Base-by-base conservation (phyloP, 2,329 filamentous ascomycete species). In the Exophiala calicioides region DNA sequence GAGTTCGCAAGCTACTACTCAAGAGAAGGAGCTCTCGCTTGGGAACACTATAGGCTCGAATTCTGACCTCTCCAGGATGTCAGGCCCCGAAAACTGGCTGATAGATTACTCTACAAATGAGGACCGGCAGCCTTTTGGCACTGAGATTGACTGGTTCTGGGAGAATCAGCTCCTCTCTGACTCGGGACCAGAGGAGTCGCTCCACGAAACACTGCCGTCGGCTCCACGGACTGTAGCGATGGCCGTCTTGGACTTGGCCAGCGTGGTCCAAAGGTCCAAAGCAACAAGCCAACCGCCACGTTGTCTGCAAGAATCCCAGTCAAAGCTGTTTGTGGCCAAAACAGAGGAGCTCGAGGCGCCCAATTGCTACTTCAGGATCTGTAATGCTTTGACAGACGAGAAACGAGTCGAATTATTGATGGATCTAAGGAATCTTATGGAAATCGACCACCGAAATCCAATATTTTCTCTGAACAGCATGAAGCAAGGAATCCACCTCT, bases 401-500 rank as follows among this genome's bases (percentile, higher is more conserved):
- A 40, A 23, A 32, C 44, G 44, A 15, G 35, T 41, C 18, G 44
- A 47, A 19, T 21, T 47, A 6, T 21, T 47, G 13, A 41, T 47
- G 36, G 36, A 41, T 35, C 19, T 47, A 19, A 26, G 37, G 8
- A 24, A 41, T 19, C 9, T 47, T 10, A 19, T 33, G 3, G 13
- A 40, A 13, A 20, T 47, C 20, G 44, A 47, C 15, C n/a, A 34
- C 7, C 24, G 29, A 9, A 37, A 47, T 35, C 36, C 36, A 3
- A 47, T 41, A 5, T 47, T 47, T 33, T 47, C 37, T 12, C 23
- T 47, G 26, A 47, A 47, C 16, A 42, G 44, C 29, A 47, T 47
- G 44, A 47, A 41, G 23, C 44, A 47, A 27, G 44, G 44, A 6
- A 47, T 47, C 8, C 44, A 47, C 20, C 44, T 47, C 3, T 47